Base-by-base conservation (phyloP, 768 basidiomycete genomes). In the Lactifluus pinguis region DNA sequence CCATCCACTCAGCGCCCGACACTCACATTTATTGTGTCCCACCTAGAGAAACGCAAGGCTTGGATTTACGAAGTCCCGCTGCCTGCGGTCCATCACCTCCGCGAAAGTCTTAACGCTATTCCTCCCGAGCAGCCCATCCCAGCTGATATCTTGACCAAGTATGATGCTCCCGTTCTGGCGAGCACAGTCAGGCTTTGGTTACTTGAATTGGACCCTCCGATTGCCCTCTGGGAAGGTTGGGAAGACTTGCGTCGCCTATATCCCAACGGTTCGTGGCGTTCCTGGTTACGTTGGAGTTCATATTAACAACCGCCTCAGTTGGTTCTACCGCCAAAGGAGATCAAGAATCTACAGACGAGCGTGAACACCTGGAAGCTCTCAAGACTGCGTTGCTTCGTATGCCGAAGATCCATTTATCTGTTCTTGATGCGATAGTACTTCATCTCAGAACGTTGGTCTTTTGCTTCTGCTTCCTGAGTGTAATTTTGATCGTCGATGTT, bases 11-110 rank as follows among this genome's bases (percentile, higher is more conserved):
- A 34, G 5, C 36, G 39, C 17, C 10, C 36, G 15, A 49, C 32
- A 29, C 38, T 36, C 6, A 52, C 34, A n/a, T 30, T 49, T 49
- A 65, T 25, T 67, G 44, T 13, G 17, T n/a, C 39, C 57, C 53
- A n/a, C 21, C 4, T 69, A 85, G 94, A 95, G 71, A 87, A 83
- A 69, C 84, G 95, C 60, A 92, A 87, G 75, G 76, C 86, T 4
- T 98, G 95, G 95, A 90, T 98, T 56, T 98, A 97, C 72, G 92
- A 98, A 67, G 89, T 91, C 4, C 93, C 94, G 1, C 79, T 98
- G 6, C 77, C 83, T 1, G 83, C 84, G 29, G 81, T 89, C 15
- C 95, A 98, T 67, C 87, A 87, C 60, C 83, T 98, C 34, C 85
- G 95, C 59, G 90, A 93, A 72, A 79, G 79, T 6, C 76, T 98